phyloP scores from a whole-genome alignment of 805 yeast genomes.

The Hanseniaspora taiwanica region DNA sequence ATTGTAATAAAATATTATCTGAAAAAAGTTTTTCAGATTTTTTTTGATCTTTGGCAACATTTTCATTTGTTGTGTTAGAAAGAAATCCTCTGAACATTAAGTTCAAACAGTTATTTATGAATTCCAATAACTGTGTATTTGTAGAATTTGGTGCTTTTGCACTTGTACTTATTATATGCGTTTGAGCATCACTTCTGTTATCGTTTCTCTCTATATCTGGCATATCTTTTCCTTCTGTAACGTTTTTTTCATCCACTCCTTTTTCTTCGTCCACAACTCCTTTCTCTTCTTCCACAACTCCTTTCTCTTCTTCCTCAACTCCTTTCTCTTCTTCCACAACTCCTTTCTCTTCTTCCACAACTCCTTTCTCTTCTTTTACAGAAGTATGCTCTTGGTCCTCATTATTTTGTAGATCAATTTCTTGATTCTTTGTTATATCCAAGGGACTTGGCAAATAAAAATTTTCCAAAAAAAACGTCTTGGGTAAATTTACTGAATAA shows the following conservation, averaged over 20 bases:
- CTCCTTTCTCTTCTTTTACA: no score
- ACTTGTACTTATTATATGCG: conserved; percentile 23
- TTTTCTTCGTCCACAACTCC: no score
- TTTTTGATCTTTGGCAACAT: background rate
- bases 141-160: conserved; percentile 6
- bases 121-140: conserved; percentile 16
- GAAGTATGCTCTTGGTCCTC: conserved; percentile 14
- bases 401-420: conserved; percentile 10
- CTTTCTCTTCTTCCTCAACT: no score
- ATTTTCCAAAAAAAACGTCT: conserved; percentile 2
- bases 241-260: no score
- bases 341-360: no score
- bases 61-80: conserved; percentile 19
- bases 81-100: conserved; percentile 18
- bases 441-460: conserved; percentile 1
- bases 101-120: conserved; percentile 20
- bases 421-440: background rate
- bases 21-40: conserved; percentile 24
- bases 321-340: no score
- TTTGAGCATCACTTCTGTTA: conserved; percentile 21
- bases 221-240: no score
- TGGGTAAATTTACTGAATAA: conserved; percentile 8
- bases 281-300: no score
- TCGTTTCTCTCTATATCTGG: conserved; percentile 1
- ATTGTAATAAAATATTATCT: conserved; percentile 65